Evolutionary conservation across 164 flowering plant species (phyloP).

Genomic region (Pachysandra terminalis): DNA sequence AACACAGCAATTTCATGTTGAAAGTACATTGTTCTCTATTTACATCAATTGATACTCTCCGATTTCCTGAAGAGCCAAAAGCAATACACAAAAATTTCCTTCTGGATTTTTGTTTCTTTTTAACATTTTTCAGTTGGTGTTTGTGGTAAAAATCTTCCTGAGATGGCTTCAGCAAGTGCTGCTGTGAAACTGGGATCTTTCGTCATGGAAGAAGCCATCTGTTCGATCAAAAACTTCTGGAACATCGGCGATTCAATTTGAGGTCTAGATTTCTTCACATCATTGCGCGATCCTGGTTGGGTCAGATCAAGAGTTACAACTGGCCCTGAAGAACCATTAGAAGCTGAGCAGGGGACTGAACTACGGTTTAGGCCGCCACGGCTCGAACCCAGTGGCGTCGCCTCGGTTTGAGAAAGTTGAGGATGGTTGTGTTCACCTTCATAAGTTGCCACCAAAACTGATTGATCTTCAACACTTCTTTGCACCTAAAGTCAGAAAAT

Average conservation of each 20-base stretch:
- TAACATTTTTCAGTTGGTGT: conserved; percentile 2
- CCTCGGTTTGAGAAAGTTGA: conserved; percentile 26
- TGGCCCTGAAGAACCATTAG: conserved; percentile 17
- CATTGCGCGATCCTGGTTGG: conserved; percentile 12
- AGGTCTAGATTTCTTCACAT: background rate
- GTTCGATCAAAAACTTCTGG: conserved; percentile 37
- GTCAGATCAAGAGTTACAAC: conserved; percentile 29
- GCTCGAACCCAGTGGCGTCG: conserved; percentile 22
- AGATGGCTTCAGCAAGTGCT: conserved; percentile 58
- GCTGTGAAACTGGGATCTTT: conserved; percentile 62
- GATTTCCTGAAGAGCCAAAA: background rate
- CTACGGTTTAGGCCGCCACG: conserved; percentile 6
- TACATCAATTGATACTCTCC: background rate
- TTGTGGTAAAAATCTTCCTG: conserved; percentile 31
- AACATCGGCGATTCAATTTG: conserved; percentile 19
- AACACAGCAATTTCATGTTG: background rate
- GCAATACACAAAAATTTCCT: background rate
- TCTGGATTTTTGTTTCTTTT: conserved; percentile 1
- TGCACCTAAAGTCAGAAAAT: conserved; percentile 48
- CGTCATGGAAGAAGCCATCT: conserved; percentile 60
- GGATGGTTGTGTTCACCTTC: conserved; percentile 81
- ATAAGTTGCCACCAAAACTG: conserved; percentile 59
- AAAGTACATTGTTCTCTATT: background rate
- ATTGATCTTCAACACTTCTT: conserved; percentile 63
- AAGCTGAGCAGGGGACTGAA: conserved; percentile 23